Evolutionary conservation across 2,329 filamentous ascomycete genomes (phyloP).

Genomic region (Metarhizium robertsii): DNA sequence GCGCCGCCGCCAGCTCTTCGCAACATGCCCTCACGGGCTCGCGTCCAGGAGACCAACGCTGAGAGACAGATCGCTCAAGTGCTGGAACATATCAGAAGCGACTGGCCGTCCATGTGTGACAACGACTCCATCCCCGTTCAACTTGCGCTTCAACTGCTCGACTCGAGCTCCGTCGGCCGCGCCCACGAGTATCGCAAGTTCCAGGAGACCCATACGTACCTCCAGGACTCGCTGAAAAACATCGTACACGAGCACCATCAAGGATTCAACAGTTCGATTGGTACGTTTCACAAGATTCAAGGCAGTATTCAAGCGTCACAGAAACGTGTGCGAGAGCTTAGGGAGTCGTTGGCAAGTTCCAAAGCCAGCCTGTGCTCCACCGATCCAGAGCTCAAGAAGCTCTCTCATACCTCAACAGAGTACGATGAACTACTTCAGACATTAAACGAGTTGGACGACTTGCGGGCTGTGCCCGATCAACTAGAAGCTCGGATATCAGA

Average conservation of each 20-base stretch:
- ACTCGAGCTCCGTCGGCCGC: conserved; percentile 84
- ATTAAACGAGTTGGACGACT: conserved; percentile 74
- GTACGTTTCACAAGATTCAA: conserved; percentile 98
- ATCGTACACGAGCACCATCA: conserved; percentile 99
- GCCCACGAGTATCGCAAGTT: conserved; percentile 85
- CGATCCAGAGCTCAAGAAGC: conserved; percentile 82
- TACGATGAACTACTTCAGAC: conserved; percentile 86
- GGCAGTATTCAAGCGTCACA: conserved; percentile 85
- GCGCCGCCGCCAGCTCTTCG: conserved; percentile 21
- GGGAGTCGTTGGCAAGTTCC: conserved; percentile 71
- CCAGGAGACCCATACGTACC: conserved; percentile 69
- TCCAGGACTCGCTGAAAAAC: conserved; percentile 86
- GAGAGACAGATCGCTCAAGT: conserved; percentile 53
- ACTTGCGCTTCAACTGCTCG: conserved; percentile 87
- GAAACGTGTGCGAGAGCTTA: conserved; percentile 70
- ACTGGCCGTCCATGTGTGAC: conserved; percentile 88
- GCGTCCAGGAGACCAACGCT: conserved; percentile 36
- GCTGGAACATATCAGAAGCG: conserved; percentile 71
- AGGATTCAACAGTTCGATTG: conserved; percentile 97
- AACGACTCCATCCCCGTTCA: conserved; percentile 88
- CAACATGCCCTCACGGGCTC: conserved; percentile 25
- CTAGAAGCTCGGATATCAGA: conserved; percentile 92
- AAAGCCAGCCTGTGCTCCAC: conserved; percentile 75
- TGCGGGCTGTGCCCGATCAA: conserved; percentile 83
- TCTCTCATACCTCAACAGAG: conserved; percentile 77